phyloP scores from a whole-genome alignment of 2,329 filamentous ascomycete genomes.

The Ascochyta lentis region DNA sequence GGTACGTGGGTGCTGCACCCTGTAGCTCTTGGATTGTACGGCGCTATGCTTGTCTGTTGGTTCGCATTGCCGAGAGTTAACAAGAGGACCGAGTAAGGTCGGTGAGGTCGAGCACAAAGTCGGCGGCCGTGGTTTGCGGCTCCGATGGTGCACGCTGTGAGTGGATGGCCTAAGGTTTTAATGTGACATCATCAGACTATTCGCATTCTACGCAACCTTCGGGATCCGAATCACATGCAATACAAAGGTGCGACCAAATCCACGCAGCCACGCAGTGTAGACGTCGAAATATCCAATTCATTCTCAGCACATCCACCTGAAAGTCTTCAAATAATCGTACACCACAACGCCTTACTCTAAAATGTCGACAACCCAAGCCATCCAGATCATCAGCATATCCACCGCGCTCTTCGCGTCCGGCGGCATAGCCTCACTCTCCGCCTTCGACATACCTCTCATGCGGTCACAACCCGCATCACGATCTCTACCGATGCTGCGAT shows the following conservation, averaged over 20 bases:
- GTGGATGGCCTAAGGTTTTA: slow-evolving; percentile 3
- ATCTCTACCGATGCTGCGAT: slow-evolving; percentile 45
- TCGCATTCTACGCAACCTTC: slow-evolving; percentile 10
- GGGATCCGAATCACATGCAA: slow-evolving; percentile 5
- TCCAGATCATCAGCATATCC: slow-evolving; percentile 39
- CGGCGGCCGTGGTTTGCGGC: neutral
- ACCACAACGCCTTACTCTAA: neutral
- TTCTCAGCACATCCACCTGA: too few species aligned
- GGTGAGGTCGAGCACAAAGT: neutral
- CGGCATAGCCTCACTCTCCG: slow-evolving; percentile 43
- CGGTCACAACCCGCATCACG: slow-evolving; percentile 47
- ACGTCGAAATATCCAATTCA: too few species aligned
- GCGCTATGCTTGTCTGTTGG: slow-evolving; percentile 71
- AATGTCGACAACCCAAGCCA: slow-evolving; percentile 19
- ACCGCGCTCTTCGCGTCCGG: slow-evolving; percentile 44
- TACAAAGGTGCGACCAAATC: slow-evolving; percentile 1
- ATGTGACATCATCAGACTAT: slow-evolving; percentile 2
- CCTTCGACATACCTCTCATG: slow-evolving; percentile 43
- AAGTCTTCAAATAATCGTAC: too few species aligned
- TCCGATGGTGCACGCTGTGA: neutral
- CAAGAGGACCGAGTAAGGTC: slow-evolving; percentile 66
- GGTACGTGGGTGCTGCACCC: slow-evolving; percentile 71
- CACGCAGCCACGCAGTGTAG: too few species aligned
- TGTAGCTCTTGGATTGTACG: slow-evolving; percentile 70
- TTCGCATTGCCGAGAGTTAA: slow-evolving; percentile 61